Evolutionary conservation across 2,329 filamentous ascomycete genomes (phyloP).

Genomic region (Dactylellina drechsleri): DNA sequence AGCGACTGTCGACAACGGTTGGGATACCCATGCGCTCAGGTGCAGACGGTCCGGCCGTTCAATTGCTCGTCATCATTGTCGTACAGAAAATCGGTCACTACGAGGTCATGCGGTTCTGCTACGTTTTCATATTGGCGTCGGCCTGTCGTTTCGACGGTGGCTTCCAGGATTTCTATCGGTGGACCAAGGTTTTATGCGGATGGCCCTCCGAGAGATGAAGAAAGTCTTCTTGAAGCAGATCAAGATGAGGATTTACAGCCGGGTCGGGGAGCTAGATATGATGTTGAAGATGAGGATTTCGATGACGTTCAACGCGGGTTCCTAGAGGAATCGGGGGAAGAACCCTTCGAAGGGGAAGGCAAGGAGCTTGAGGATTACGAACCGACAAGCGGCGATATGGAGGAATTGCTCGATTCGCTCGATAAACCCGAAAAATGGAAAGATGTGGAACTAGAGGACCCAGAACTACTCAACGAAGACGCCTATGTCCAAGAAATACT

Average conservation of each 20-base stretch:
- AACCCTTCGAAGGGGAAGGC: neutral
- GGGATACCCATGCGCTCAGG: slow-evolving; percentile 16
- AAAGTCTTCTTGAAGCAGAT: too few relatives aligned
- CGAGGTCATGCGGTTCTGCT: neutral
- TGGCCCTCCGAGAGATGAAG: neutral
- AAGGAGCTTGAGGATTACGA: slow-evolving; percentile 9
- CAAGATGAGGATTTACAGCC: neutral
- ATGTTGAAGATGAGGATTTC: neutral
- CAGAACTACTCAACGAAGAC: neutral
- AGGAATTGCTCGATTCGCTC: neutral
- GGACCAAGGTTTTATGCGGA: slow-evolving; percentile 10
- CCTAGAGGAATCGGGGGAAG: neutral
- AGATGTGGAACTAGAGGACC: neutral
- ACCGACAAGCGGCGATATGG: neutral
- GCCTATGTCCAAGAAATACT: neutral
- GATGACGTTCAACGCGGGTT: neutral
- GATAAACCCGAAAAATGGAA: neutral
- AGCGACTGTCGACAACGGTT: slow-evolving; percentile 48
- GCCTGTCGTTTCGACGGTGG: neutral
- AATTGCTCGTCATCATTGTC: slow-evolving; percentile 1
- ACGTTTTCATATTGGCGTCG: neutral
- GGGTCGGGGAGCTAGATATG: neutral
- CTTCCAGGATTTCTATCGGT: neutral
- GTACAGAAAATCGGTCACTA: neutral
- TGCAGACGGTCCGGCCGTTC: slow-evolving; percentile 22